Evolutionary conservation across 1,284 basidiomycete genomes (phyloP).

Genomic region (Ceratobasidium sp.): DNA sequence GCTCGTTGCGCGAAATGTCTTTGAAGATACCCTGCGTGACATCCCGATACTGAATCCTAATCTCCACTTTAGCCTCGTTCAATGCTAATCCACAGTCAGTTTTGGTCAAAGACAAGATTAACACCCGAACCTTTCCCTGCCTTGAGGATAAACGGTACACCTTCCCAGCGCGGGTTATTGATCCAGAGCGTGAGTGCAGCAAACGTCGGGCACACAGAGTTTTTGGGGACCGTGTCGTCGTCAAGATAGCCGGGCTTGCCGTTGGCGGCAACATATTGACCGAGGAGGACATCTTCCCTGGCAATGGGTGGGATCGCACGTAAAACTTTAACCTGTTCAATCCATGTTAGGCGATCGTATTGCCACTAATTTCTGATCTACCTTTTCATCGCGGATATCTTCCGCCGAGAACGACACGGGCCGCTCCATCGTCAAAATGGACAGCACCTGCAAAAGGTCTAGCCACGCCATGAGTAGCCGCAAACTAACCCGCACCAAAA

Average conservation of each 20-base stretch:
- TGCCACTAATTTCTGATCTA: conserved; percentile 54
- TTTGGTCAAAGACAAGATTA: background rate
- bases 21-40: conserved; percentile 96
- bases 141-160: conserved; percentile 96
- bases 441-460: conserved; percentile 95
- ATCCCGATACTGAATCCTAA: conserved; percentile 96
- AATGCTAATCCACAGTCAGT: conserved; percentile 68
- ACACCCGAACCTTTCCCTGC: conserved; percentile 86
- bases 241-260: conserved; percentile 98
- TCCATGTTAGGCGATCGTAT: conserved; percentile 22
- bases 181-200: conserved; percentile 91
- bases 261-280: conserved; percentile 89
- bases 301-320: conserved; percentile 88
- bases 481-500: conserved; percentile 50
- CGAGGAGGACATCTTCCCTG: conserved; percentile 83
- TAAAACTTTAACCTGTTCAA: conserved; percentile 88
- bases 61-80: conserved; percentile 97
- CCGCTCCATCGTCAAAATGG: conserved; percentile 94
- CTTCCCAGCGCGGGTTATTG: conserved; percentile 96
- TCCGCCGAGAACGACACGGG: conserved; percentile 97
- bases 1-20: conserved; percentile 93
- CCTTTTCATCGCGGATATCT: conserved; percentile 98
- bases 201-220: conserved; percentile 92
- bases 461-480: conserved; percentile 20
- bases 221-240: conserved; percentile 92